Base-by-base conservation (phyloP, 441 rosid species). In the Melastoma candidum region DNA sequence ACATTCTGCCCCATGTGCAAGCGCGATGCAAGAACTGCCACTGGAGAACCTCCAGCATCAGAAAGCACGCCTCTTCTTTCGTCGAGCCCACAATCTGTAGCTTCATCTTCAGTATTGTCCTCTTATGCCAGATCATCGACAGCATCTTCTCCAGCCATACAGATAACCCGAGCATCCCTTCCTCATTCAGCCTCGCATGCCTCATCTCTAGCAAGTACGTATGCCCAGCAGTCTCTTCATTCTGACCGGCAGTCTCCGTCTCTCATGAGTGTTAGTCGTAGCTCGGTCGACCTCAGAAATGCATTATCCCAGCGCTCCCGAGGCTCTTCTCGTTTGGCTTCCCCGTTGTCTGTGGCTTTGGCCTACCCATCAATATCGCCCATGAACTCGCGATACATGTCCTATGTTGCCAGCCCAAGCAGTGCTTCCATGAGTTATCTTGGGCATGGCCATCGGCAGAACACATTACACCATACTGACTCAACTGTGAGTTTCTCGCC, bases 1-100 rank as follows among this genome's bases (percentile, higher is more conserved):
- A 85, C 98, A 7, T 92, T 92, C 69, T 92, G 98, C 65, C 96
- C 98, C 0, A 83, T 92, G 43, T 92, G 98, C 79, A 87, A 92
- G 79, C 79, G 90, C 1, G 96, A 85, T 63, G 98, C 90, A 22
- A 80, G 96, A 72, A 82, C 87, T 0, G 74, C 73, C 74, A 75
- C 71, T 0, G 85, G 89, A 22, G 89, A 83, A 59, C 80, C 82
- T 0, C 90, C 95, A 3, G 87, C 87, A 44, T 87, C 98, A 12
- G 95, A 83, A 62, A 77, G 79, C 53, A 92, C 96, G 4, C 98
- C 98, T 2, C 66, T 87, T 56, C 90, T 92, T 57, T 75, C 87
- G 10, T 79, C 94, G 2, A 71, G 68, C 47, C 65, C 72, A 0
- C 73, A 76, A 1, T 84, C 95, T 2, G 44, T 80, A 11, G 67